Evolutionary conservation across 768 basidiomycete species (phyloP), one percentile per base, ranked within the genome.

Genomic region (Strobilomyces echinocephalus): DNA sequence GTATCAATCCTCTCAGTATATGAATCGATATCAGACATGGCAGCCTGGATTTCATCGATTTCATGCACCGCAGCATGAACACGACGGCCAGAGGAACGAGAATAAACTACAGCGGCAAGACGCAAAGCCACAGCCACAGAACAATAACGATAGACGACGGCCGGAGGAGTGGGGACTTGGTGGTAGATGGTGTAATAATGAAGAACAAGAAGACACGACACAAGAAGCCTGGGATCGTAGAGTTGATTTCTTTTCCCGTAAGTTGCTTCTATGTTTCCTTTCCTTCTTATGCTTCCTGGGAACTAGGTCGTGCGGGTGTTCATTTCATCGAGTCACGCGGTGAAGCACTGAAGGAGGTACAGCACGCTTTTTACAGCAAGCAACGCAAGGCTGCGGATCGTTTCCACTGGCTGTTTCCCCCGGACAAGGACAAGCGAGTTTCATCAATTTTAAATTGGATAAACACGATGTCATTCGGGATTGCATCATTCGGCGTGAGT

Each of bases 351-450:
- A 65, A 65, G 34, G 66, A 67, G 39, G 84, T 80, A 5, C 61
- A 77, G 16, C 73, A 72, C 31, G 85, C 85, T 10, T 74, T 88
- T 46, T 87, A 83, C 53, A 77, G 79, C 5, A 76, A 71, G 56
- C 60, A 72, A 21, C 76, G 85, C 43, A 73, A 74, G 56, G 82
- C 85, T 12, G 73, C 72, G 49, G 82, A 87, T 41, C 74, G 86
- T n/a, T 79, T 88, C 50, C 77, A 85, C 60, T 88, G 86, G 86
- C 66, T 80, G 65, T 85, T 87, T 60, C 70, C 82, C 5, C 75
- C 83, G 0, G 74, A 83, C 46, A 85, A 87, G 58, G 85, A 88
- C 51, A 72, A 77, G 42, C 74, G 83, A 20, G 85, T 88, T 2
- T 69, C 74, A 24, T 67, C 69, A 6, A 65, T 83, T 49, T 62